These are phyloP conservation scores for Phialemonium atrogriseum DNA, from an alignment of 2,329 filamentous ascomycete genomes.

Conservation along the genomic window DNA sequence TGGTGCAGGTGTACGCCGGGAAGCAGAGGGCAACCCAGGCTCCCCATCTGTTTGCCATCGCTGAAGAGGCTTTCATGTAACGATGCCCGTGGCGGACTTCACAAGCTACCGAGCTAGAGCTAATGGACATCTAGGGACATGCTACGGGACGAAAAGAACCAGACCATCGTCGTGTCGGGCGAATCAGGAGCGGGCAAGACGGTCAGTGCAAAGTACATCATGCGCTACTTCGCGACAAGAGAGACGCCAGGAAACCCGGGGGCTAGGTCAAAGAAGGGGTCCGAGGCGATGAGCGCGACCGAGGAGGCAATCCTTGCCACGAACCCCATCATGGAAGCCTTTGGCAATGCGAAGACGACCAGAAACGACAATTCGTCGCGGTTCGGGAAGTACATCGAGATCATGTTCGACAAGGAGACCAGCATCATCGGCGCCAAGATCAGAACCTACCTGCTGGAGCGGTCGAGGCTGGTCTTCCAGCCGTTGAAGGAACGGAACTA, in stretches of 20 bases:
- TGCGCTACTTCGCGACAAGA: constrained; percentile 98
- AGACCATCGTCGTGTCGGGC: constrained; percentile 98
- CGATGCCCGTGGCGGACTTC: too few relatives aligned
- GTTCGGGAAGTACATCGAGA: constrained; percentile 99
- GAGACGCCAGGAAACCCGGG: constrained; percentile 85
- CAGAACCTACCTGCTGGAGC: constrained; percentile 87
- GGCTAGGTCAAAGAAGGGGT: constrained; percentile 64
- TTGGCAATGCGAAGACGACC: constrained; percentile 99
- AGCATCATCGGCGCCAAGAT: constrained; percentile 98
- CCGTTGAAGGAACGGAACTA: constrained; percentile 97
- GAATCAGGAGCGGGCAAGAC: constrained; percentile 99
- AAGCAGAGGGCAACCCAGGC: constrained; percentile 95
- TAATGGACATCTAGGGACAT: constrained; percentile 74
- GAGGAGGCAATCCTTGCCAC: constrained; percentile 98
- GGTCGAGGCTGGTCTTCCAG: constrained; percentile 93
- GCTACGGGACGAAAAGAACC: constrained; percentile 90
- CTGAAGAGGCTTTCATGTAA: constrained; percentile 95
- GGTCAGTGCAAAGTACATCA: constrained; percentile 99
- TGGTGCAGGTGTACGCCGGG: constrained; percentile 99
- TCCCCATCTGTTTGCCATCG: constrained; percentile 96
- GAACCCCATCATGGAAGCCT: constrained; percentile 99
- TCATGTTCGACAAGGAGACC: constrained; percentile 93
- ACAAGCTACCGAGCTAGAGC: too few relatives aligned
- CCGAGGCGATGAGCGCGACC: constrained; percentile 87
- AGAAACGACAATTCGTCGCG: constrained; percentile 98